Base-by-base conservation (phyloP, 306 rosid genomes). In the Ochetophila trinervis region DNA sequence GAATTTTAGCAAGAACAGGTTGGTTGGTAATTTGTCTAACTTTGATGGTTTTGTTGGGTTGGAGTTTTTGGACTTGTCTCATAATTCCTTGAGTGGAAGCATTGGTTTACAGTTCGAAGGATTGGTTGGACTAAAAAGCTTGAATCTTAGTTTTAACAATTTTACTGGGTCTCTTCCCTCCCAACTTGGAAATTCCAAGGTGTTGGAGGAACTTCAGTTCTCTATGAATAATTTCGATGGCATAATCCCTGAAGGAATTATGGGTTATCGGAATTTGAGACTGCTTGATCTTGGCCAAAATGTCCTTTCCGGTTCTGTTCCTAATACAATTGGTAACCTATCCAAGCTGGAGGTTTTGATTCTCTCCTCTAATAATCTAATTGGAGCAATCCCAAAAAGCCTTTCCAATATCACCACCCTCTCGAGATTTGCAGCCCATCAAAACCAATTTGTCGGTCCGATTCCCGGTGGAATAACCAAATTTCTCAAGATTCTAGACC, bases 41-140 rank as follows among this genome's bases (percentile, higher is more conserved):
- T 84, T 87, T 76, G 65, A 0, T 55, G 89, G 98, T 53, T 92
- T 85, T 76, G 13, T 9, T n/a, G 76, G 32, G 27, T 73, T 92
- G 87, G 82, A 89, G 70, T 4, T 53, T 34, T 73, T 89, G 60
- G 96, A 92, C 72, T 68, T 92, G 59, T 78, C 96, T 77, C 76
- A 30, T 68, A 89, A 92, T 79, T 0, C 0, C 0, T 60, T 89
- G 34, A 1, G 0, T 23, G 95, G 88, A 35, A 65, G 0, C 23
- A 58, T 89, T 59, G 32, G 3, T 63, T 56, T 30, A 4, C 22
- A 84, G 83, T 79, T 92, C 32, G 76, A 80, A 65, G 83, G 52
- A 47, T 65, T 92, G 83, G 73, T 18, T 57, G 35, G 68, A 36
- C 95, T 93, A 40, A 84, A 27, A 45, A 57, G 15, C 57, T 77